Evolutionary conservation across 306 rosid species (phyloP).

Genomic region (Parietaria judaica): DNA sequence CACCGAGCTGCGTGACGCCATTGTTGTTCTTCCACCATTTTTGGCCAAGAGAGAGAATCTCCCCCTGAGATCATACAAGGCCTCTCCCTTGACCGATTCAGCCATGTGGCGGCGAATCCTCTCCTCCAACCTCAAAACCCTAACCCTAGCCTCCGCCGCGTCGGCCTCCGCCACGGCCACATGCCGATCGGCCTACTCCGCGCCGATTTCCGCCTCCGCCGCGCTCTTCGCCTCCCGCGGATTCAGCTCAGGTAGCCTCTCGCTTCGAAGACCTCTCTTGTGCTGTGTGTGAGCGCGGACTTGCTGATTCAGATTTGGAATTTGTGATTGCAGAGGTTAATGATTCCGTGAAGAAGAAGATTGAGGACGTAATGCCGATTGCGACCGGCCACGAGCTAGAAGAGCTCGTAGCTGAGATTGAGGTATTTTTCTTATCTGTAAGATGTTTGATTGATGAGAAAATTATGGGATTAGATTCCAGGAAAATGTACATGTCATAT

Average conservation of each 20-base stretch:
- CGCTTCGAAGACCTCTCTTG: background rate
- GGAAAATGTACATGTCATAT: background rate
- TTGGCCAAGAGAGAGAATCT: too few species aligned
- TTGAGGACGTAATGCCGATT: conserved; percentile 78
- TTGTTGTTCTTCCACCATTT: too few species aligned
- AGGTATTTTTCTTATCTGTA: conserved; percentile 25
- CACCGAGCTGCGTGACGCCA: too few species aligned
- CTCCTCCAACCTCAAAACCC: conserved; percentile 58
- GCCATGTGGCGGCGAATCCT: conserved; percentile 68
- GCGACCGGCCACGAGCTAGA: conserved; percentile 97
- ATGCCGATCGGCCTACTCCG: conserved; percentile 34
- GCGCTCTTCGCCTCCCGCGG: conserved; percentile 24
- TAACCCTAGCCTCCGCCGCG: conserved; percentile 28
- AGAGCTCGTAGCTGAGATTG: conserved; percentile 71
- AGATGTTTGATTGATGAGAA: conserved; percentile 6
- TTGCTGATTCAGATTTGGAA: background rate
- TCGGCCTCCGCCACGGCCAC: conserved; percentile 20
- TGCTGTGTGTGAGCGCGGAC: background rate
- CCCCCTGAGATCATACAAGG: conserved; percentile 15
- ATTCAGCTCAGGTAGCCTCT: conserved; percentile 49
- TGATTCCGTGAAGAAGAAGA: conserved; percentile 46
- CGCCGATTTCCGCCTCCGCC: conserved; percentile 10
- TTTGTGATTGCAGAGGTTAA: conserved; percentile 22
- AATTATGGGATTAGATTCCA: conserved; percentile 4
- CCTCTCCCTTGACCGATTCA: background rate